Percentiles rank a stretch among this genome's conserved stretches.
These are phyloP conservation scores for Suhomyces prunicola DNA, from an alignment of 805 yeast species.

Conservation along the genomic window DNA sequence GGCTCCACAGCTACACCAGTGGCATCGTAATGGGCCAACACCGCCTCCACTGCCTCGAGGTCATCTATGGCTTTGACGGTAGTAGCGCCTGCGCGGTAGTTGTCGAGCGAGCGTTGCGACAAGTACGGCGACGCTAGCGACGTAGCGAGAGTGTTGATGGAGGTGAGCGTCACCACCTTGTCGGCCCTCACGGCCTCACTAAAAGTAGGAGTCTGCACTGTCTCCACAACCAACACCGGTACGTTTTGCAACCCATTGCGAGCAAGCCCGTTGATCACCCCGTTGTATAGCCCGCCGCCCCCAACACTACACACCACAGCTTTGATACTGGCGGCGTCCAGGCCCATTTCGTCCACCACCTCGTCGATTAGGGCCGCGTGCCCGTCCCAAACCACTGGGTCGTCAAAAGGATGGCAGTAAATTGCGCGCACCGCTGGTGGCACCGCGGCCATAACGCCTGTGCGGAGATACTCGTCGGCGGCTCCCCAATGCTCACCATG, in stretches of 20 bases:
- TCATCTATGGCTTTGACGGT: slow-evolving; percentile 20
- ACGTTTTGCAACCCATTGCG: slow-evolving; percentile 13
- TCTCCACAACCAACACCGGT: slow-evolving; percentile 28
- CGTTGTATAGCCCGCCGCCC: slow-evolving; percentile 35
- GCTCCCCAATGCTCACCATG: slow-evolving; percentile 32
- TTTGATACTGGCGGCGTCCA: slow-evolving; percentile 15
- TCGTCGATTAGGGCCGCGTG: slow-evolving; percentile 25
- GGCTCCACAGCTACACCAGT: slow-evolving; percentile 26
- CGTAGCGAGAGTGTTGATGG: slow-evolving; percentile 23
- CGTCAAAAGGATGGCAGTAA: slow-evolving; percentile 34
- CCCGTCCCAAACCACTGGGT: slow-evolving; percentile 31
- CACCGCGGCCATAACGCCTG: slow-evolving; percentile 12
- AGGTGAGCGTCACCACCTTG: slow-evolving; percentile 15
- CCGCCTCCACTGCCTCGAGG: slow-evolving; percentile 21
- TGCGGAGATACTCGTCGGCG: slow-evolving; percentile 24
- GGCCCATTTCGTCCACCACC: slow-evolving; percentile 16
- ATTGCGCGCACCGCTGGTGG: slow-evolving; percentile 16
- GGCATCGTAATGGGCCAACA: slow-evolving; percentile 20
- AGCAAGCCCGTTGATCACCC: slow-evolving; percentile 23
- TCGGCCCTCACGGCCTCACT: slow-evolving; percentile 17
- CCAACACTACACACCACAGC: slow-evolving; percentile 32
- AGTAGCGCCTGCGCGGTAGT: slow-evolving; percentile 17
- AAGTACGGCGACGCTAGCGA: slow-evolving; percentile 30
- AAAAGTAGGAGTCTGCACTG: slow-evolving; percentile 24
- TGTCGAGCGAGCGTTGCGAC: slow-evolving; percentile 15